These are phyloP conservation scores for Coniochaeta sp. DNA, from an alignment of 2,329 filamentous ascomycete species.

Conservation along the genomic window DNA sequence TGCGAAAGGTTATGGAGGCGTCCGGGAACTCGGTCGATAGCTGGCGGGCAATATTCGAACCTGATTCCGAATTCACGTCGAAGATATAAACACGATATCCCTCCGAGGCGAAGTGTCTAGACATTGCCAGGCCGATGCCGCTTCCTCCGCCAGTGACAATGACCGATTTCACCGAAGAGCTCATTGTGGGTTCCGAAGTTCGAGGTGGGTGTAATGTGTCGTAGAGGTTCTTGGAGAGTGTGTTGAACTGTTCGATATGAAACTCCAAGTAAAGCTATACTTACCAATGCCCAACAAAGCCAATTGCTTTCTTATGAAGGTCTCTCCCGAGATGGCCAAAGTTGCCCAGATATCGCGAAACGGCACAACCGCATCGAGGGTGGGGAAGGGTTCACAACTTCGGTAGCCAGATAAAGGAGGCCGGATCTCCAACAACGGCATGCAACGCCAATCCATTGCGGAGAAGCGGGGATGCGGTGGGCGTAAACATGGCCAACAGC, in stretches of 20 bases:
- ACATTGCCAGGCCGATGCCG: constrained; percentile 14
- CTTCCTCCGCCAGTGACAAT: constrained; percentile 15
- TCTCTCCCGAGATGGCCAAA: background rate
- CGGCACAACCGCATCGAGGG: background rate
- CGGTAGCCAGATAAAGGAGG: background rate
- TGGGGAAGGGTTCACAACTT: background rate
- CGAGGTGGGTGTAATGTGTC: background rate
- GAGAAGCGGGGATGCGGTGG: background rate
- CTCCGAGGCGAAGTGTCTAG: constrained; percentile 11
- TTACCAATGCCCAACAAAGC: background rate
- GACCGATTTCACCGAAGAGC: constrained; percentile 6
- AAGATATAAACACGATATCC: constrained; percentile 12
- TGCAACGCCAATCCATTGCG: background rate
- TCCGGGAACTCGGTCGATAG: constrained; percentile 16
- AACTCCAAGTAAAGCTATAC: background rate
- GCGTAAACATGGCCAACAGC: background rate
- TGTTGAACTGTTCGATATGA: no score
- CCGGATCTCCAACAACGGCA: background rate
- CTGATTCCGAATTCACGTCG: constrained; percentile 9
- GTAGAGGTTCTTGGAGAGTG: background rate
- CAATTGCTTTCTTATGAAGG: background rate
- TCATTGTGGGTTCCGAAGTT: background rate
- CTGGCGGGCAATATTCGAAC: constrained; percentile 12
- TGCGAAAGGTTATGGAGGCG: constrained; percentile 19
- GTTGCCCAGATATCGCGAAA: background rate